Evolutionary conservation across 1,139 yeast genomes (phyloP), one percentile per base, ranked within the genome.

Genomic region (Suhomyces atakaporum): DNA sequence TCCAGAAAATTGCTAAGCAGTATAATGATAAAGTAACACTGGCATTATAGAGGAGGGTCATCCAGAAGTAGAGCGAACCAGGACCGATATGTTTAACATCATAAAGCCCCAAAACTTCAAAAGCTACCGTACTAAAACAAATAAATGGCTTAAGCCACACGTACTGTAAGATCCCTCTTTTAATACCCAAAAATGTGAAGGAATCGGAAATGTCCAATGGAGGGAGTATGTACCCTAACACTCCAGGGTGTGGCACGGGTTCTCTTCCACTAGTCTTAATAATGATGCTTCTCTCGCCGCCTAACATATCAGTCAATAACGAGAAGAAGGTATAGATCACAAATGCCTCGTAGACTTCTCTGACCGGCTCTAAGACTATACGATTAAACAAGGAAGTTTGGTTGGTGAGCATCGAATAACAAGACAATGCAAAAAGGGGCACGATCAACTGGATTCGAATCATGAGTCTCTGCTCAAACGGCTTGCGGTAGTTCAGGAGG

Each of bases 341-440:
- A 62, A 94, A 87, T 0, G 97, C 96, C 60, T 94, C 99, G 59
- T 92, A 92, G 1, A 90, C 79, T 54, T 92, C 98, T 36, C 95
- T 69, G 1, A 85, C 51, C 0, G 97, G 96, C 45, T 84, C 95
- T 8, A 90, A 51, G 16, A 83, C 54, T 33, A 64, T 63, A 22
- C 77, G 72, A 15, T 70, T 59, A 8, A 63, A 42, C 5, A 49
- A 31, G 3, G 70, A 56, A 10, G 59, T 44, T 36, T 73, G 72
- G 44, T 75, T 63, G 31, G 73, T 56, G 36, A 84, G 57, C 70
- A 77, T 65, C 12, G 64, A 51, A 57, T 79, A 65, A 70, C 84
- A 77, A 13, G 79, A 64, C 6, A 74, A 40, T 4, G 81, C 77
- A 60, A 77, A 77, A 13, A 77, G 46, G 5, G 83, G 83, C n/a